These are phyloP conservation scores for Fusarium austroafricanum DNA, from an alignment of 2,329 filamentous ascomycete species.

Conservation along the genomic window DNA sequence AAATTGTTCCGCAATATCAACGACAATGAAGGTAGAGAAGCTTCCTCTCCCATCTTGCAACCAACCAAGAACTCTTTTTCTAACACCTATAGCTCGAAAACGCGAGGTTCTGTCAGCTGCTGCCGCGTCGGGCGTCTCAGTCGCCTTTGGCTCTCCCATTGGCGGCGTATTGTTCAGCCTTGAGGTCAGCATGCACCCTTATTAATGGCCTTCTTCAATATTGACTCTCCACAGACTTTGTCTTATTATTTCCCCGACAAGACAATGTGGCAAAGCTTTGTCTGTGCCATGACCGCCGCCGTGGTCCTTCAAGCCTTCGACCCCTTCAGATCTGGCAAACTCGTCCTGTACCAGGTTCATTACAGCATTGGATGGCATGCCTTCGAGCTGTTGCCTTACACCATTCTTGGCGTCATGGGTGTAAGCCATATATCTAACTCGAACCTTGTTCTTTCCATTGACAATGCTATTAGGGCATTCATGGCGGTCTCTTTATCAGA, in stretches of 20 bases:
- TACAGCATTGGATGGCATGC: conserved; percentile 93
- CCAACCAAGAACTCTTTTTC: neutral
- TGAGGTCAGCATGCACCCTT: conserved; percentile 65
- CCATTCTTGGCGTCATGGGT: conserved; percentile 85
- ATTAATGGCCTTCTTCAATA: neutral
- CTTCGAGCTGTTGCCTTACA: conserved; percentile 92
- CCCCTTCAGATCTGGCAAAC: conserved; percentile 93
- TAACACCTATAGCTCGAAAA: conserved; percentile 75
- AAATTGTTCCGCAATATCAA: conserved; percentile 85
- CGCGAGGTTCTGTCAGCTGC: conserved; percentile 93
- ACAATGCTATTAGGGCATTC: conserved; percentile 72
- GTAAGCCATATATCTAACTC: conserved; percentile 51
- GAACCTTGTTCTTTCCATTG: neutral
- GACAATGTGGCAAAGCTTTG: conserved; percentile 99
- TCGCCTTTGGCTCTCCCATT: conserved; percentile 93
- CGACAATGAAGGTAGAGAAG: conserved; percentile 78
- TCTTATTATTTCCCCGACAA: conserved; percentile 99
- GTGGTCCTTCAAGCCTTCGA: conserved; percentile 93
- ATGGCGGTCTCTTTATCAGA: conserved; percentile 94
- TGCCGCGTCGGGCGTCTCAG: conserved; percentile 90
- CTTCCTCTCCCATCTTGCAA: neutral
- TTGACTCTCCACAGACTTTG: conserved; percentile 59
- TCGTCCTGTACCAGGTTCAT: conserved; percentile 95
- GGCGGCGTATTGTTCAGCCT: conserved; percentile 95
- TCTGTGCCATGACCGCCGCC: conserved; percentile 98